These are phyloP conservation scores for Ascochyta rabiei DNA, from an alignment of 2,329 filamentous ascomycete species.

Conservation along the genomic window DNA sequence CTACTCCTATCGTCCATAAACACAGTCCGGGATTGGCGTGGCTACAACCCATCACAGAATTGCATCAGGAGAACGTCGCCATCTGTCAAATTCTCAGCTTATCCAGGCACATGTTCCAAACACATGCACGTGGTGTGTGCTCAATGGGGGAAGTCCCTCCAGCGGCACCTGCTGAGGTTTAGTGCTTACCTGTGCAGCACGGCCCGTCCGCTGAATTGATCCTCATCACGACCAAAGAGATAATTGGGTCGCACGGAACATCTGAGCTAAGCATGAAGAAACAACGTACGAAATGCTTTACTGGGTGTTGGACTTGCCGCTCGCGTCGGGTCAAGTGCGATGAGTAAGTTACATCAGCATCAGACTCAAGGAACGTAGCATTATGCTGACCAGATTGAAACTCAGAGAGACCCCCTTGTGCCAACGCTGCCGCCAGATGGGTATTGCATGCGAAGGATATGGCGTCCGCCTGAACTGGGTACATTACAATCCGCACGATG, in stretches of 20 bases:
- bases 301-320: slow-evolving; percentile 23
- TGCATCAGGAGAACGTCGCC: not conserved
- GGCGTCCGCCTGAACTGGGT: slow-evolving; percentile 18
- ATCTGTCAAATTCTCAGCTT: not conserved
- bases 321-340: slow-evolving; percentile 21
- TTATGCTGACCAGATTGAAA: not conserved
- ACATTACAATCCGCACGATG: slow-evolving; percentile 8
- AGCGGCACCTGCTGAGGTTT: not conserved
- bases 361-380: not conserved
- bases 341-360: slow-evolving; percentile 8
- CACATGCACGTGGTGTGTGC: not conserved
- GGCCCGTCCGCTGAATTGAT: not conserved
- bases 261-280: slow-evolving; percentile 5
- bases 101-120: not conserved
- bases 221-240: not conserved
- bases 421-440: slow-evolving; percentile 10
- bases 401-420: slow-evolving; percentile 9
- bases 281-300: slow-evolving; percentile 18
- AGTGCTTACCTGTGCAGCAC: not conserved
- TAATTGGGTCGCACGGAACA: not conserved
- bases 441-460: slow-evolving; percentile 15
- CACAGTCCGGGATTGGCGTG: not conserved
- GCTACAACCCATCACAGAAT: not conserved
- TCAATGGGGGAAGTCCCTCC: not conserved
- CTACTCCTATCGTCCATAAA: not conserved